phyloP scores from a whole-genome alignment of 441 rosid species.

The Heliophila coronopifolia region DNA sequence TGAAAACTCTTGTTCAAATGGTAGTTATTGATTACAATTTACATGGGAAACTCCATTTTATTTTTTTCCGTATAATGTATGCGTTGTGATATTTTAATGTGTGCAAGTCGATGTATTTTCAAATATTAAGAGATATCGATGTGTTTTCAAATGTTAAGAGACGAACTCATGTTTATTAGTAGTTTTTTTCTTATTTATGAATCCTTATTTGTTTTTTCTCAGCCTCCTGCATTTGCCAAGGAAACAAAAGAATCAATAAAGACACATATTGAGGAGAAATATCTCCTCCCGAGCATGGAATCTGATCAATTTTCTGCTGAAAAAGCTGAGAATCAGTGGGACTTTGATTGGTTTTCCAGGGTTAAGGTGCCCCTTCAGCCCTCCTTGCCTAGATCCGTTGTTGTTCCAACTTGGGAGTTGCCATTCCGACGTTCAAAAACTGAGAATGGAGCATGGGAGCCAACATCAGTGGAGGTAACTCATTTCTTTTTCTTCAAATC shows the following conservation, averaged over 20 bases:
- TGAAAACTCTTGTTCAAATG: conserved; percentile 2
- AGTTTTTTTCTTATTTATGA: too few species aligned
- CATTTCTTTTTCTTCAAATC: not conserved
- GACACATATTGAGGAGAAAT: conserved; percentile 77
- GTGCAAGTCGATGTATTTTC: not conserved
- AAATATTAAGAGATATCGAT: too few species aligned
- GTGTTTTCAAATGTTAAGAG: not conserved
- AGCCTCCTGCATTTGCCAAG: conserved; percentile 94
- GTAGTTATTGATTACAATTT: not conserved
- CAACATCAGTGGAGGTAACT: conserved; percentile 66
- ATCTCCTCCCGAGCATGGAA: conserved; percentile 71
- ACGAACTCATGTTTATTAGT: not conserved
- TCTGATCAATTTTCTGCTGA: conserved; percentile 64
- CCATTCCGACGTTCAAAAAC: conserved; percentile 59
- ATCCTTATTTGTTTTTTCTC: too few species aligned
- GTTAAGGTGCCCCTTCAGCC: conserved; percentile 71
- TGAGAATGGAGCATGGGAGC: conserved; percentile 55
- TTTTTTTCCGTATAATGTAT: not conserved
- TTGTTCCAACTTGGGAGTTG: conserved; percentile 82
- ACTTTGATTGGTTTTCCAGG: conserved; percentile 87
- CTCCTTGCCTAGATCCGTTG: conserved; percentile 60
- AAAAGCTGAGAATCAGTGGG: conserved; percentile 82
- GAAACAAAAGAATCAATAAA: conserved; percentile 70
- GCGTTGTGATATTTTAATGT: not conserved
- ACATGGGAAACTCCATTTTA: not conserved